phyloP scores from a whole-genome alignment of 148 eudicot species.

The Vaccinium myrtillus region DNA sequence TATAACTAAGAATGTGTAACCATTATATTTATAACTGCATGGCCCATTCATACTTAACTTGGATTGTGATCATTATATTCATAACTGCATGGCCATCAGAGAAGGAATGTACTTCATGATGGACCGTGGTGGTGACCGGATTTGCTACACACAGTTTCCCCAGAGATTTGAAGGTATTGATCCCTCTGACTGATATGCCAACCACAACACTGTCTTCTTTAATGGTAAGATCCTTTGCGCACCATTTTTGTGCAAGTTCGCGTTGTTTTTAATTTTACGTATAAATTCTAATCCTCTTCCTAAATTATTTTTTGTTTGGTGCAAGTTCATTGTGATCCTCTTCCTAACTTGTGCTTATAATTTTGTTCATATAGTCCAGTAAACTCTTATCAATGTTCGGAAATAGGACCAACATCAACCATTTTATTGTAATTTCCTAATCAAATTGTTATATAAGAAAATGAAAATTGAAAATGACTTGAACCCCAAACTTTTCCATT shows the following conservation, averaged over 20 bases:
- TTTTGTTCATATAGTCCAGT: too few relatives aligned
- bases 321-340: too few relatives aligned
- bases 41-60: constrained; percentile 90
- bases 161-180: constrained; percentile 93
- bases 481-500: too few relatives aligned
- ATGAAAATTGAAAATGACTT: too few relatives aligned
- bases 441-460: too few relatives aligned
- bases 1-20: too few relatives aligned
- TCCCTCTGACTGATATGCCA: constrained; percentile 91
- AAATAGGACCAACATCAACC: too few relatives aligned
- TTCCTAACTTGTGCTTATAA: too few relatives aligned
- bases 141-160: constrained; percentile 85
- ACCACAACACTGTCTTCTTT: constrained; percentile 90
- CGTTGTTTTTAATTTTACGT: background rate
- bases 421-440: too few relatives aligned
- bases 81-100: constrained; percentile 66
- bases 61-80: constrained; percentile 85
- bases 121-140: constrained; percentile 94
- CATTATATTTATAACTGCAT: background rate
- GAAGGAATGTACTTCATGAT: constrained; percentile 96
- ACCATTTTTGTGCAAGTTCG: background rate
- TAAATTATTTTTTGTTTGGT: too few relatives aligned
- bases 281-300: background rate
- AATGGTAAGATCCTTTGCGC: constrained; percentile 41
- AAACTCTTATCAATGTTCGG: too few relatives aligned